A percentile compares a stretch with the other conserved stretches of the same genome.
Evolutionary conservation across 2,329 filamentous ascomycete genomes (phyloP).

Genomic region (Zarea fungicola): DNA sequence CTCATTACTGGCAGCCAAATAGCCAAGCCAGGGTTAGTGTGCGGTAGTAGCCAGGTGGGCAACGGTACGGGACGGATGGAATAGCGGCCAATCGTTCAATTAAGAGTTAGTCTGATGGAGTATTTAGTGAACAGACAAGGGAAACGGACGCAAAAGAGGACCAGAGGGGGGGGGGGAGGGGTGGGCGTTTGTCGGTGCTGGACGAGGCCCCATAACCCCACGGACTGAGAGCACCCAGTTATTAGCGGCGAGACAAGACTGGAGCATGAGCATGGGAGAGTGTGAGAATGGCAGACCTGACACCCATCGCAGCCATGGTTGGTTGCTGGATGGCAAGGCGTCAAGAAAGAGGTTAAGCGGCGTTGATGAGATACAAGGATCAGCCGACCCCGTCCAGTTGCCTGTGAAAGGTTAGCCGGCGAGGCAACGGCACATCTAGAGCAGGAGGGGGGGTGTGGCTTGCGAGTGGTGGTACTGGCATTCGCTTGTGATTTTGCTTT

Average conservation of each 20-base stretch:
- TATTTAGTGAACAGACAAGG: background rate
- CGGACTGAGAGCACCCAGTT: too few species aligned
- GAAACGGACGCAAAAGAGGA: background rate
- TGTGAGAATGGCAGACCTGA: too few species aligned
- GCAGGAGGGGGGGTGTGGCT: too few species aligned
- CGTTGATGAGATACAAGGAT: conserved; percentile 9
- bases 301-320: too few species aligned
- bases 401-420: too few species aligned
- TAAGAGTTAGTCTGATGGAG: background rate
- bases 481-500: too few species aligned
- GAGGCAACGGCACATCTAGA: background rate
- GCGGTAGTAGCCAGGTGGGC: conserved; percentile 8
- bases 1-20: conserved; percentile 7
- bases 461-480: too few species aligned
- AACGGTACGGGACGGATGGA: conserved; percentile 11
- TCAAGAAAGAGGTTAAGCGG: conserved; percentile 1
- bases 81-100: conserved; percentile 10
- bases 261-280: too few species aligned
- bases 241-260: too few species aligned
- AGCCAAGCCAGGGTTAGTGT: conserved; percentile 8
- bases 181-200: too few species aligned
- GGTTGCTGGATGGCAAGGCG: background rate
- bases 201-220: too few species aligned
- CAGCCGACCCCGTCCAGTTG: conserved; percentile 6
- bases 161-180: too few species aligned